Conservation (phyloP, 345 rosid genomes). For the Camelina hispida region DNA sequence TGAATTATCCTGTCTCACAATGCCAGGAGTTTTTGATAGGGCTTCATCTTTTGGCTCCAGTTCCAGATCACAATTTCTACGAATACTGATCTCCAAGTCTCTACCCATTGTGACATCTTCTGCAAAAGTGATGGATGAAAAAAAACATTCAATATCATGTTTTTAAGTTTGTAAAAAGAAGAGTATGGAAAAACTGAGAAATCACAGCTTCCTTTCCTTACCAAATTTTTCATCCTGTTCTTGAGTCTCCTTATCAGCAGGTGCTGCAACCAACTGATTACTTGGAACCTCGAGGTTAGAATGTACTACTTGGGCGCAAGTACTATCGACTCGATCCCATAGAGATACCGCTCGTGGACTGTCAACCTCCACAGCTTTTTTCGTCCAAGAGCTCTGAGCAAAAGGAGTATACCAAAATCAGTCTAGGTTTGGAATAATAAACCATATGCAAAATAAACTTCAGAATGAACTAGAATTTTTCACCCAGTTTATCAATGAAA, state of each 20-base stretch:
- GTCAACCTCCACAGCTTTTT: slow-evolving; percentile 59
- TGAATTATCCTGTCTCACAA: slow-evolving; percentile 34
- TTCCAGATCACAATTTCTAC: slow-evolving; percentile 48
- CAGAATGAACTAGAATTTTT: slow-evolving; percentile 11
- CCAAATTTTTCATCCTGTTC: slow-evolving; percentile 51
- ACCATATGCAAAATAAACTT: slow-evolving; percentile 16
- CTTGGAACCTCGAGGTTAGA: slow-evolving; percentile 53
- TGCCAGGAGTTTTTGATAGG: slow-evolving; percentile 29
- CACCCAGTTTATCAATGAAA: slow-evolving; percentile 22
- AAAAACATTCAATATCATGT: slow-evolving; percentile 4
- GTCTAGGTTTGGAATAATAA: background rate
- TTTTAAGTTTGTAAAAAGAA: slow-evolving; percentile 24
- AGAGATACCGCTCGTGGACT: slow-evolving; percentile 55
- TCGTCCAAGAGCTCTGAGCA: slow-evolving; percentile 76
- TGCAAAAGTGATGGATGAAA: slow-evolving; percentile 30
- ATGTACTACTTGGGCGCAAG: slow-evolving; percentile 68
- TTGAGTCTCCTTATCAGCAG: slow-evolving; percentile 47
- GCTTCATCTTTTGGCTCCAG: slow-evolving; percentile 48
- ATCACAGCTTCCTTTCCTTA: slow-evolving; percentile 33
- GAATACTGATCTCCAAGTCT: slow-evolving; percentile 49
- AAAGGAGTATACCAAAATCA: background rate
- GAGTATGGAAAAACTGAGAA: slow-evolving; percentile 13
- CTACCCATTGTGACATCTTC: slow-evolving; percentile 52
- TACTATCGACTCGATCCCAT: slow-evolving; percentile 68
- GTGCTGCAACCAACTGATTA: slow-evolving; percentile 45